These are phyloP conservation scores for Trichophyton simii DNA, from an alignment of 2,329 filamentous ascomycete species.

Conservation along the genomic window DNA sequence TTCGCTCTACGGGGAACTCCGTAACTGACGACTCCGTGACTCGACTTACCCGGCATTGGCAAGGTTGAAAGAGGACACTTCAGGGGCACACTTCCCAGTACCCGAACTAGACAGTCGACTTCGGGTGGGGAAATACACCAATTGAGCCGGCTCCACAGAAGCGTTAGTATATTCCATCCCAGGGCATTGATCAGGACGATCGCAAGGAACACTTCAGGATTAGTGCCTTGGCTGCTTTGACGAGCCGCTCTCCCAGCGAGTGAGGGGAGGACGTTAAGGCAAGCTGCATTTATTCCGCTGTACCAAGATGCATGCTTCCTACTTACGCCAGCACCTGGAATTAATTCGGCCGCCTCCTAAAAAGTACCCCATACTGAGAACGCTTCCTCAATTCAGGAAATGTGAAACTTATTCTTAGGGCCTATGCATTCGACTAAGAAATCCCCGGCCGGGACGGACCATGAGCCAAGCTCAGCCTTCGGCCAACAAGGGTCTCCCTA, in stretches of 20 bases:
- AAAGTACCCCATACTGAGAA: not conserved
- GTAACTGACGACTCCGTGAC: not conserved
- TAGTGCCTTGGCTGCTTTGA: not conserved
- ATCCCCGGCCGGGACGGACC: not conserved
- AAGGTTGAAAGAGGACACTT: not conserved
- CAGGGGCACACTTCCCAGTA: not conserved
- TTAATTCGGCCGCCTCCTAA: not conserved
- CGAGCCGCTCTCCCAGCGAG: not conserved
- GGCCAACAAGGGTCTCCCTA: not conserved
- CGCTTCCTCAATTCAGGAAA: not conserved
- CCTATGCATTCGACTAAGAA: not conserved
- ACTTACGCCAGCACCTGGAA: not conserved
- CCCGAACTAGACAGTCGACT: not conserved
- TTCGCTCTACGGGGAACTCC: not conserved
- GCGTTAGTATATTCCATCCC: not conserved
- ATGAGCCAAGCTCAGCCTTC: constrained; percentile 1
- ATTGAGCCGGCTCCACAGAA: not conserved
- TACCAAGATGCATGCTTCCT: not conserved
- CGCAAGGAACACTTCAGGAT: not conserved
- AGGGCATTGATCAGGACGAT: not conserved
- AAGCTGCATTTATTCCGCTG: not conserved
- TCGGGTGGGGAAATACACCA: not conserved
- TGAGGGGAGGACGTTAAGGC: not conserved
- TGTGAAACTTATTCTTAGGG: not conserved
- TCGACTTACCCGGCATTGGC: not conserved